Evolutionary conservation across 441 rosid genomes (phyloP).

Genomic region (Erodium texanum): DNA sequence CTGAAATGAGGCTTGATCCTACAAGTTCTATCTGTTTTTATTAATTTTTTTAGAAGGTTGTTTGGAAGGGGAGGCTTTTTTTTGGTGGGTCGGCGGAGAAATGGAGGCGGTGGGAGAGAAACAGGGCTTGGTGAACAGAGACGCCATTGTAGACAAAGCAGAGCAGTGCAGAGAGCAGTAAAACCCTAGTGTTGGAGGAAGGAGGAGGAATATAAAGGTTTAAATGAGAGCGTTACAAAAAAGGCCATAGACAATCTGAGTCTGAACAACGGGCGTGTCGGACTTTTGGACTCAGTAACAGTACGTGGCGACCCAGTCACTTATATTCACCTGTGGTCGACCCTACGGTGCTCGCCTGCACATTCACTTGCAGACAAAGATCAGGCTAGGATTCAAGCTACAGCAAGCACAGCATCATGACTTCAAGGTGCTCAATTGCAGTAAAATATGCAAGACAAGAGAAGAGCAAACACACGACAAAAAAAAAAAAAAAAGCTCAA

Average conservation of each 20-base stretch:
- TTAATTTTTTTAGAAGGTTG: no score
- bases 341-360: background rate
- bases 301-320: background rate
- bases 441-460: no score
- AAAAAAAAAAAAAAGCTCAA: no score
- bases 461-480: no score
- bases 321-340: background rate
- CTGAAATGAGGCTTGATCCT: no score
- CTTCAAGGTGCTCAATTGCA: no score
- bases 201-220: background rate
- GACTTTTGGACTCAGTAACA: background rate
- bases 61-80: background rate
- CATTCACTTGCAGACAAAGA: no score
- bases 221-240: no score
- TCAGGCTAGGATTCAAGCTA: no score
- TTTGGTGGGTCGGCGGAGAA: background rate
- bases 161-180: background rate
- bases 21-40: no score
- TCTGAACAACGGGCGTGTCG: background rate
- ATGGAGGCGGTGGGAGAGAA: background rate
- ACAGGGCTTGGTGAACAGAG: background rate
- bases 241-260: background rate
- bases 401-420: no score
- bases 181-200: background rate
- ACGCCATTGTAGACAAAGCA: background rate